Conservation (phyloP, 169 alveolate species). For the Eimeria sp. region DNA sequence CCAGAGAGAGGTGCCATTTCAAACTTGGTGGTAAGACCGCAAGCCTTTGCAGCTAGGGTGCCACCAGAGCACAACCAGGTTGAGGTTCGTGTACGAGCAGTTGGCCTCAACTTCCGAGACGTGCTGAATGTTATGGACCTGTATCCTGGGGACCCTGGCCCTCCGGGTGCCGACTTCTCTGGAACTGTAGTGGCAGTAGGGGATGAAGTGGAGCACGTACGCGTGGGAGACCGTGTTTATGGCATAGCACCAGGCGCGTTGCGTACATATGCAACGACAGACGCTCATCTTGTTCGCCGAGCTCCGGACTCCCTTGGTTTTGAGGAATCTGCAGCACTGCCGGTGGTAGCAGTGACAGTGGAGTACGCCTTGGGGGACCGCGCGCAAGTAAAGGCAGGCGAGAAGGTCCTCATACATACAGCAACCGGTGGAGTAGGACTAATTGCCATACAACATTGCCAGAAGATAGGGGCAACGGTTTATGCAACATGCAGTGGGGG, state of each 20-base stretch:
- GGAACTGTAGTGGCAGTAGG: slow-evolving; percentile 88
- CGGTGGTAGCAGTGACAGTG: slow-evolving; percentile 88
- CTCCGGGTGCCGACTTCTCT: slow-evolving; percentile 90
- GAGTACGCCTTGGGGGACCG: slow-evolving; percentile 87
- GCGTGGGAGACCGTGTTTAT: slow-evolving; percentile 87
- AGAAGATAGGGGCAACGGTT: slow-evolving; percentile 87
- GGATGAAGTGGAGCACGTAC: slow-evolving; percentile 64
- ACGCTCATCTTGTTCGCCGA: slow-evolving; percentile 10
- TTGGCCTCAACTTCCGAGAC: slow-evolving; percentile 88
- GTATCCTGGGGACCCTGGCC: slow-evolving; percentile 93
- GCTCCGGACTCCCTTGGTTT: slow-evolving; percentile 80
- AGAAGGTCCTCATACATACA: slow-evolving; percentile 86
- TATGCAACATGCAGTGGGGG: slow-evolving; percentile 88
- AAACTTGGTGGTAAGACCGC: slow-evolving; percentile 84
- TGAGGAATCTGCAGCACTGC: slow-evolving; percentile 88
- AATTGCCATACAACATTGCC: slow-evolving; percentile 87
- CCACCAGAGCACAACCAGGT: slow-evolving; percentile 82
- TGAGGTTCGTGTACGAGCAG: slow-evolving; percentile 84
- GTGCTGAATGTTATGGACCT: slow-evolving; percentile 89
- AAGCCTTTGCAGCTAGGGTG: slow-evolving; percentile 81
- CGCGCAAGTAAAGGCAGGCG: slow-evolving; percentile 87
- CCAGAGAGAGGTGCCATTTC: slow-evolving; percentile 85
- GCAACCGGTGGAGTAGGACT: slow-evolving; percentile 90
- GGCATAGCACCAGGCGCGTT: slow-evolving; percentile 89
- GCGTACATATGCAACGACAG: slow-evolving; percentile 82